Evolutionary conservation across 2,329 filamentous ascomycete genomes (phyloP).

Genomic region (Nannizzia gypsea): DNA sequence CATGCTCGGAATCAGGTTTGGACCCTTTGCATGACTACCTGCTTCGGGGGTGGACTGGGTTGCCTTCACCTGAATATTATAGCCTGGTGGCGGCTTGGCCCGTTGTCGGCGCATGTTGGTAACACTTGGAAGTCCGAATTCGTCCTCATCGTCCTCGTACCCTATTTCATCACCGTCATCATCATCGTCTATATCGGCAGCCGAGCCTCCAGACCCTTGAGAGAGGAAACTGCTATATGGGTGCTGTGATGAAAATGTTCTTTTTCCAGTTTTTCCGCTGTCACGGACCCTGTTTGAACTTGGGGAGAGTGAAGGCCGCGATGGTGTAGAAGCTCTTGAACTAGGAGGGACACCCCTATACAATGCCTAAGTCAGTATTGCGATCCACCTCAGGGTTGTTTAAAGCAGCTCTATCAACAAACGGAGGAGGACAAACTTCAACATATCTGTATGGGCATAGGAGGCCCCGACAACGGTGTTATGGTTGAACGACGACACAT

Average conservation of each 20-base stretch:
- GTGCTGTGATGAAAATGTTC: conserved; percentile 43
- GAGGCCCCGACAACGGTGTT: conserved; percentile 79
- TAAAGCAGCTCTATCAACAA: not conserved
- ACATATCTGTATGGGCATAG: conserved; percentile 90
- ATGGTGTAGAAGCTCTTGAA: conserved; percentile 64
- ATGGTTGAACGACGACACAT: conserved; percentile 49
- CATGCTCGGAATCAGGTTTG: conserved; percentile 8
- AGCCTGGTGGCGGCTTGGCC: conserved; percentile 6
- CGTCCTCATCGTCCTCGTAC: conserved; percentile 82
- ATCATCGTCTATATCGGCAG: conserved; percentile 55
- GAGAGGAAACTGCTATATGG: conserved; percentile 73
- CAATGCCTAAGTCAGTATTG: conserved; percentile 6
- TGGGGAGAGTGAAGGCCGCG: conserved; percentile 45
- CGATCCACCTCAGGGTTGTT: not conserved
- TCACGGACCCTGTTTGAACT: conserved; percentile 29
- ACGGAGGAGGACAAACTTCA: conserved; percentile 56
- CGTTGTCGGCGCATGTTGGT: conserved; percentile 72
- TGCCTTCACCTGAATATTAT: not conserved
- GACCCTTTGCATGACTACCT: conserved; percentile 7
- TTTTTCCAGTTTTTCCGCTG: conserved; percentile 34
- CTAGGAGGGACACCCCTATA: conserved; percentile 29
- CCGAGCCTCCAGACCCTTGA: conserved; percentile 73
- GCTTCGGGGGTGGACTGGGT: not conserved
- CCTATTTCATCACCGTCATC: conserved; percentile 55
- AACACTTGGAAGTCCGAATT: conserved; percentile 87